These are phyloP conservation scores for Terana coerulea DNA, from an alignment of 768 basidiomycete species.

Conservation along the genomic window DNA sequence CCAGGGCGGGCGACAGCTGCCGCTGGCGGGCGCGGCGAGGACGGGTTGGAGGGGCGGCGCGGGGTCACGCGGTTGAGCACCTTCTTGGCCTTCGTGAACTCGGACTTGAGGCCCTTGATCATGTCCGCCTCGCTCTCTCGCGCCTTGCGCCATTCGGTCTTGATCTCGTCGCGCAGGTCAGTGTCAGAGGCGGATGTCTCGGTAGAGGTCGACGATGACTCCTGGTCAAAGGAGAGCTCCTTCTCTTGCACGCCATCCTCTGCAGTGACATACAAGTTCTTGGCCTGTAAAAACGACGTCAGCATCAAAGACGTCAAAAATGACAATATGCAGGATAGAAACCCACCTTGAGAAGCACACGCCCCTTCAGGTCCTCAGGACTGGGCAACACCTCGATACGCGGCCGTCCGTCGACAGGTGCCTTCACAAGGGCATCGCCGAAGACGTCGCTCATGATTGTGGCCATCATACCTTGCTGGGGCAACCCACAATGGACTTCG, in stretches of 20 bases:
- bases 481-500: constrained; percentile 80
- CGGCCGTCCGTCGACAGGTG: constrained; percentile 43
- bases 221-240: constrained; percentile 32
- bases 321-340: neutral
- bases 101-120: constrained; percentile 38
- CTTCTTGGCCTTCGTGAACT: constrained; percentile 35
- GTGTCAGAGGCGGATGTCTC: constrained; percentile 31
- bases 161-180: constrained; percentile 20
- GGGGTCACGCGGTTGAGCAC: constrained; percentile 37
- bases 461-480: constrained; percentile 78
- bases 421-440: constrained; percentile 48
- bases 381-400: constrained; percentile 66
- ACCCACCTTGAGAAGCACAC: constrained; percentile 79
- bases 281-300: constrained; percentile 44
- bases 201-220: constrained; percentile 40
- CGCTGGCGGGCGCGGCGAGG: constrained; percentile 7
- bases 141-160: constrained; percentile 22
- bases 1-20: neutral
- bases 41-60: constrained; percentile 10
- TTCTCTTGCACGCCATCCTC: constrained; percentile 31
- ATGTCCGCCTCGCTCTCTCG: constrained; percentile 30
- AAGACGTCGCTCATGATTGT: constrained; percentile 67
- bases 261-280: constrained; percentile 63
- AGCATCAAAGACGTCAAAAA: neutral
- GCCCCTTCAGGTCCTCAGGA: constrained; percentile 75